Evolutionary conservation across 345 rosid genomes (phyloP), one percentile per base, ranked within the genome.

Genomic region (Salix suchowensis): DNA sequence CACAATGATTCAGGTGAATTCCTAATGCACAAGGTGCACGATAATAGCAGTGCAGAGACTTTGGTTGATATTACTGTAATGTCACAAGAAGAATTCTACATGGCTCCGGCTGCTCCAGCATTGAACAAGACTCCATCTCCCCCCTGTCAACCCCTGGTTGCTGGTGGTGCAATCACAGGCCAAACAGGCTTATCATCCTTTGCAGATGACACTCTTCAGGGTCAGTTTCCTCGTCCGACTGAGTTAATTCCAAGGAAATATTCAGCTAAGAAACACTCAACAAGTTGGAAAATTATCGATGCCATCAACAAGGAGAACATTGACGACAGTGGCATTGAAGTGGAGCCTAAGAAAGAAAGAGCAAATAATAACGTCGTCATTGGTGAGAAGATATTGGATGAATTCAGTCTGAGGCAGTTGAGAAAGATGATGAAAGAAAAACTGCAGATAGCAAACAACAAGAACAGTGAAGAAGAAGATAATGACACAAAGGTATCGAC

Each of bases 371-470:
- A 50, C 50, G 46, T 0, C 30, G 46, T 0, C 30, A 42, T 46
- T 50, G 82, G 74, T 30, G 86, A 80, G 72, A 71, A 60, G 58
- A 48, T 60, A 24, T 74, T 83, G 32, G 72, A 74, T 28, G 81
- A 64, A 1, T 54, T 54, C 72, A 91, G 97, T 75, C 26, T 85
- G 32, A 88, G 92, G 80, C 40, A 76, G 73, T 82, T 91, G 72
- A 79, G 34, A 37, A 90, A 86, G 87, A 46, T 75, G 87, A 52
- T 86, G 67, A 82, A 77, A 71, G 76, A 88, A 16, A 50, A 69
- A 15, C 85, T 88, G 15, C 12, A 72, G 65, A 67, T 85, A 46
- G 13, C 39, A 7, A 74, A 71, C 62, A 77, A 83, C 68, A 81
- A 54, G 74, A 67, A 74, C 62, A 42, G 74, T 23, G 84, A 67